These are phyloP conservation scores for Trypanosoma vivax DNA, from an alignment of 208 protist genomes.

Conservation along the genomic window DNA sequence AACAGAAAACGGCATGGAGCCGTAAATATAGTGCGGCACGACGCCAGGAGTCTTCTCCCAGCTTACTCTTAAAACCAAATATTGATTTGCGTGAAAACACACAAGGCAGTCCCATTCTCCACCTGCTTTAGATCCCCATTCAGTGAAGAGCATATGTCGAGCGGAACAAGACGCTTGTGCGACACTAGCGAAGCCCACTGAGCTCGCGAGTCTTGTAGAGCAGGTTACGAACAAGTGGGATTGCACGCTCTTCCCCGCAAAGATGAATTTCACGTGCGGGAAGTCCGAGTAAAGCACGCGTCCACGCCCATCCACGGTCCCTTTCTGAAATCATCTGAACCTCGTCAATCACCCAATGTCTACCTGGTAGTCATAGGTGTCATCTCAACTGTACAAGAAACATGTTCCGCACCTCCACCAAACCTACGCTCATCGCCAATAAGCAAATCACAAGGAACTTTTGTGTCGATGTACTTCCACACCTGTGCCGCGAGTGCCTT, in stretches of 20 bases:
- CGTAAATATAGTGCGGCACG: slow-evolving; percentile 85
- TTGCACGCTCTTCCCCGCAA: slow-evolving; percentile 79
- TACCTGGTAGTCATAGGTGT: slow-evolving; percentile 56
- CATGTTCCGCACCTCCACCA: slow-evolving; percentile 67
- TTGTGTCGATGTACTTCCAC: slow-evolving; percentile 63
- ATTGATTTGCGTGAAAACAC: slow-evolving; percentile 74
- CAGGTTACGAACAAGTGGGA: slow-evolving; percentile 64
- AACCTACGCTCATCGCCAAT: slow-evolving; percentile 90
- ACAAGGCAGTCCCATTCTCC: slow-evolving; percentile 86
- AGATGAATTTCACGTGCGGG: slow-evolving; percentile 87
- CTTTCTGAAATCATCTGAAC: slow-evolving; percentile 92
- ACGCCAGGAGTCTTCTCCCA: slow-evolving; percentile 35
- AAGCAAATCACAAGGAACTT: slow-evolving; percentile 86
- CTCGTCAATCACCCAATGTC: slow-evolving; percentile 92
- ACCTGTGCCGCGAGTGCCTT: slow-evolving; percentile 93
- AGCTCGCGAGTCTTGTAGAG: slow-evolving; percentile 67
- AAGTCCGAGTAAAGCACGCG: slow-evolving; percentile 88
- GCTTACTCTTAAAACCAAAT: slow-evolving; percentile 41
- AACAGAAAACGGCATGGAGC: slow-evolving; percentile 86
- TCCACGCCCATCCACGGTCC: slow-evolving; percentile 93
- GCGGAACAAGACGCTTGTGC: slow-evolving; percentile 78
- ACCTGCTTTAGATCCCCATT: slow-evolving; percentile 26
- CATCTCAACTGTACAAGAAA: slow-evolving; percentile 91
- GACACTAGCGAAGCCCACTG: slow-evolving; percentile 40
- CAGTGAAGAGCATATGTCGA: slow-evolving; percentile 39